phyloP scores from a whole-genome alignment of 2,329 filamentous ascomycete genomes.

The Cordyceps cicadae region DNA sequence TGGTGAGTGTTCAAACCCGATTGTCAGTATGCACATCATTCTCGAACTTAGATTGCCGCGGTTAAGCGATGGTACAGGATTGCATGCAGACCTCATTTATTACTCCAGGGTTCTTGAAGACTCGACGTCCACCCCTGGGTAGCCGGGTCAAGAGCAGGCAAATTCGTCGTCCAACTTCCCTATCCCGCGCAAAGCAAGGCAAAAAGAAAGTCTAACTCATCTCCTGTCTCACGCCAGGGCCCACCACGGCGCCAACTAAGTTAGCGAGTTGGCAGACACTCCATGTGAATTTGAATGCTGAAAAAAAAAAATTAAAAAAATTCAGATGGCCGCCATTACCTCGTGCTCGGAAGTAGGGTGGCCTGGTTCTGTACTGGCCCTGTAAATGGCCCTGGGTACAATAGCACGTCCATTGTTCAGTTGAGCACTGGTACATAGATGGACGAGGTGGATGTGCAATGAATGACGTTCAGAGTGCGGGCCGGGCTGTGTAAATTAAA shows the following conservation, averaged over 20 bases:
- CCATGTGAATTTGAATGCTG: neutral
- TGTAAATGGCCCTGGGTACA: neutral
- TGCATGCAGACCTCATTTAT: neutral
- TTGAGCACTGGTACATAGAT: neutral
- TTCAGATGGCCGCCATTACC: neutral
- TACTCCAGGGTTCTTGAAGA: neutral
- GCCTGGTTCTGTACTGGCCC: too few species aligned
- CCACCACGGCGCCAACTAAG: neutral
- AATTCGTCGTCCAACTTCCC: too few species aligned
- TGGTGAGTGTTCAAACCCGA: neutral
- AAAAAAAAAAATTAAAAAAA: too few species aligned
- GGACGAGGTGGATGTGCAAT: neutral
- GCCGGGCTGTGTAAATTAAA: neutral
- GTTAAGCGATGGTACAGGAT: neutral
- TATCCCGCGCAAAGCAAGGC: neutral
- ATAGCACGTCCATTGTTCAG: neutral
- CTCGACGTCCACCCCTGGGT: neutral
- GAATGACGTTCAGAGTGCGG: neutral
- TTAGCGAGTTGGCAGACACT: neutral
- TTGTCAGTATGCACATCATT: constrained; percentile 1
- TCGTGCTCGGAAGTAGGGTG: too few species aligned
- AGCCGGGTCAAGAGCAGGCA: neutral
- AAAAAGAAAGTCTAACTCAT: neutral
- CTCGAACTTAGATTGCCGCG: neutral
- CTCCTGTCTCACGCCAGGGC: neutral